phyloP scores from a whole-genome alignment of 2,329 filamentous ascomycete genomes.

The Raffaelea ambrosiae region DNA sequence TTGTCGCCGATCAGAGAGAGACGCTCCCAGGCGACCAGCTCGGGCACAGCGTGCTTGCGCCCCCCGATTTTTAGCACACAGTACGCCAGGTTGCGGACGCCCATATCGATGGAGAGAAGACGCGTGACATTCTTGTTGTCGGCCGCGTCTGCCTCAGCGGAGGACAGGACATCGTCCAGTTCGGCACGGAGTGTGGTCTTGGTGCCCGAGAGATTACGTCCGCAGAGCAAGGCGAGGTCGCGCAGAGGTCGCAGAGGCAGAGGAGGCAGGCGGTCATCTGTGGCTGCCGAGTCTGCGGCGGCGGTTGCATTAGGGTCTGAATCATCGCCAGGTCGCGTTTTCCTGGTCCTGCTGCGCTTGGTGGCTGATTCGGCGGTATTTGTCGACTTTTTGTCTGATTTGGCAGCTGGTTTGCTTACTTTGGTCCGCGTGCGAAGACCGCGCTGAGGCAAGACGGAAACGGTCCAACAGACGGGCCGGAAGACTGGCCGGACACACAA shows the following conservation, averaged over 20 bases:
- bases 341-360: no score
- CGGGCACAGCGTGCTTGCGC: background rate
- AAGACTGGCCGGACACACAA: no score
- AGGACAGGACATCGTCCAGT: conserved; percentile 37
- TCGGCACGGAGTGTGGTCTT: conserved; percentile 23
- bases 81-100: conserved; percentile 72
- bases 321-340: no score
- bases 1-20: conserved; percentile 12
- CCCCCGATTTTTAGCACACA: conserved; percentile 41
- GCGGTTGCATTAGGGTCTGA: no score
- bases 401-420: background rate
- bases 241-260: conserved; percentile 31
- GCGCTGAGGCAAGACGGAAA: no score
- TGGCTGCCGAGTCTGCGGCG: background rate
- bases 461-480: no score
- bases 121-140: conserved; percentile 24
- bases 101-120: conserved; percentile 76
- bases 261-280: conserved; percentile 20
- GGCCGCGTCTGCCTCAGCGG: conserved; percentile 13
- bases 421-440: background rate
- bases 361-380: background rate
- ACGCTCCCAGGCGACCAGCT: conserved; percentile 18
- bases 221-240: conserved; percentile 52
- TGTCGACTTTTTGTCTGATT: background rate
- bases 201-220: conserved; percentile 49